phyloP scores from a whole-genome alignment of 192 early-diverging fungal genomes.

The Diversispora epigaea region DNA sequence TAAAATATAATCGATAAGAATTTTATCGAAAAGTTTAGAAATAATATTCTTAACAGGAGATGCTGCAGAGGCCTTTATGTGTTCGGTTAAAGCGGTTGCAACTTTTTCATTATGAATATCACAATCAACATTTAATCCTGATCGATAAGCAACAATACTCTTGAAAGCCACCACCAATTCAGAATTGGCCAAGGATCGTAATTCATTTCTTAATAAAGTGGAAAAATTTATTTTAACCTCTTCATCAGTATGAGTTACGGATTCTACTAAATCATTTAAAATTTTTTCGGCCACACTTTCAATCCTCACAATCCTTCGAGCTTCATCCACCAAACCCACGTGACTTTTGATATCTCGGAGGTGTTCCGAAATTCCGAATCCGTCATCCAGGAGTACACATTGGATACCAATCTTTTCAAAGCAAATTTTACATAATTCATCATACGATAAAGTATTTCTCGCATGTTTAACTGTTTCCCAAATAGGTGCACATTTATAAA shows the following conservation, averaged over 20 bases:
- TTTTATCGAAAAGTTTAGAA: not conserved
- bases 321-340: not conserved
- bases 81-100: not conserved
- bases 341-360: constrained; percentile 8
- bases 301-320: constrained; percentile 19
- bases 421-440: constrained; percentile 12
- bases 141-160: constrained; percentile 16
- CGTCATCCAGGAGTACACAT: constrained; percentile 24
- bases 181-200: constrained; percentile 8
- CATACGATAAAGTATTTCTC: not conserved
- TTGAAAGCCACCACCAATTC: constrained; percentile 24
- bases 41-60: not conserved
- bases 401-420: constrained; percentile 18
- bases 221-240: not conserved
- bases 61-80: not conserved
- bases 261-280: not conserved
- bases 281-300: constrained; percentile 18
- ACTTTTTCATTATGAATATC: not conserved
- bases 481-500: not conserved
- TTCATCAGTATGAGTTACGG: not conserved
- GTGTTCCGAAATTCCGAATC: constrained; percentile 1
- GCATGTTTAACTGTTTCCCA: not conserved
- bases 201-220: not conserved
- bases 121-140: constrained; percentile 22
- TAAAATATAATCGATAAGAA: constrained; percentile 26